Conservation (phyloP, 257 asterid genomes). For the Prunella vulgaris region DNA sequence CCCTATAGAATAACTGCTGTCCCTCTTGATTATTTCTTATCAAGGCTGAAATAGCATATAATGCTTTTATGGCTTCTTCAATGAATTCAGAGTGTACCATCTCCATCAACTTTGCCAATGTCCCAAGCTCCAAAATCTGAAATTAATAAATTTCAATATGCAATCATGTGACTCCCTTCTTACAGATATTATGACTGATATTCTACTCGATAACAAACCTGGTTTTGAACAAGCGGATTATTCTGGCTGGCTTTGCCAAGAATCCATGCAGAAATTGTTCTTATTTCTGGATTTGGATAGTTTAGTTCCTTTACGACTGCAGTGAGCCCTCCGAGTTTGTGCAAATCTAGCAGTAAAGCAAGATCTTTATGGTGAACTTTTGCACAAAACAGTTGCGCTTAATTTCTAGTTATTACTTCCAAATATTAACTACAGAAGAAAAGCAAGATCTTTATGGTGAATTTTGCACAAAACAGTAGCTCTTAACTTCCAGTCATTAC, state of each 20-base stretch:
- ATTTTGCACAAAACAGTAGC: too few relatives aligned
- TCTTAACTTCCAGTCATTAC: too few relatives aligned
- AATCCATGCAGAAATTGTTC: slow-evolving; percentile 70
- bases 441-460: too few relatives aligned
- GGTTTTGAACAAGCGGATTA: slow-evolving; percentile 70
- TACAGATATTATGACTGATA: background rate
- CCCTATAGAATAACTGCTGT: slow-evolving; percentile 55
- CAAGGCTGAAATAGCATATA: slow-evolving; percentile 80
- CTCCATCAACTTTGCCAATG: slow-evolving; percentile 54
- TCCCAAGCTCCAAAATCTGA: slow-evolving; percentile 73
- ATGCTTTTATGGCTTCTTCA: slow-evolving; percentile 81
- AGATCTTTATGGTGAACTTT: background rate
- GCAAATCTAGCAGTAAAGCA: slow-evolving; percentile 50
- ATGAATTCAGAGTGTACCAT: slow-evolving; percentile 45
- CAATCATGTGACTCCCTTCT: slow-evolving; percentile 3
- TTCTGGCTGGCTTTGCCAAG: slow-evolving; percentile 92
- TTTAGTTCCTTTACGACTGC: slow-evolving; percentile 50
- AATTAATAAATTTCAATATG: slow-evolving; percentile 16
- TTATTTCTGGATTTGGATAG: slow-evolving; percentile 46
- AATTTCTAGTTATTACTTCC: background rate
- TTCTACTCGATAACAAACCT: slow-evolving; percentile 41
- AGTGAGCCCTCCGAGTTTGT: slow-evolving; percentile 68
- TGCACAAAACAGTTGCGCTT: background rate
- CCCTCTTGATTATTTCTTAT: slow-evolving; percentile 58
- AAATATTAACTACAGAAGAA: background rate